phyloP scores from a whole-genome alignment of 805 yeast species.

The Sugiyamaella floridensis region DNA sequence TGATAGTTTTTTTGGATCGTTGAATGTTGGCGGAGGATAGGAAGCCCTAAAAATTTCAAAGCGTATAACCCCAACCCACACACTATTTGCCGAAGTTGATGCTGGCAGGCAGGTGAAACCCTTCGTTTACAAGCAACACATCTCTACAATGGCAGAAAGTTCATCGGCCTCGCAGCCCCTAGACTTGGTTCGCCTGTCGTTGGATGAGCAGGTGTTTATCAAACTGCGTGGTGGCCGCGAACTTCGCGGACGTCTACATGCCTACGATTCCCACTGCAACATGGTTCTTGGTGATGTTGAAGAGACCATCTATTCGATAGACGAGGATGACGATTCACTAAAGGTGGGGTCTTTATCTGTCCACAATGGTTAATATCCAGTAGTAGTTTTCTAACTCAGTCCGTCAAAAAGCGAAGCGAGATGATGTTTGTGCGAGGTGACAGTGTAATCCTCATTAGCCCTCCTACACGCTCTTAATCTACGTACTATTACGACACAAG shows the following conservation, averaged over 20 bases:
- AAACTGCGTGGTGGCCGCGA: slow-evolving; percentile 94
- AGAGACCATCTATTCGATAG: slow-evolving; percentile 65
- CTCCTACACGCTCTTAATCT: slow-evolving; percentile 23
- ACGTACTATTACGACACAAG: not conserved
- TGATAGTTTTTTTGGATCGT: too few relatives aligned
- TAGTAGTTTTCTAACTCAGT: slow-evolving; percentile 21
- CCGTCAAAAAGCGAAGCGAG: slow-evolving; percentile 55
- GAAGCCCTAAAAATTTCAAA: not conserved
- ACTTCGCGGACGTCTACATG: slow-evolving; percentile 80
- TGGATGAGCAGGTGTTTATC: slow-evolving; percentile 81
- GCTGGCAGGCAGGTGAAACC: too few relatives aligned
- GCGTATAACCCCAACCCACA: not conserved
- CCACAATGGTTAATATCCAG: not conserved
- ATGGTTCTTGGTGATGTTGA: slow-evolving; percentile 88
- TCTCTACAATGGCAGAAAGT: slow-evolving; percentile 8
- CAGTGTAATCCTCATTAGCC: slow-evolving; percentile 77
- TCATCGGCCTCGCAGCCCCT: slow-evolving; percentile 60
- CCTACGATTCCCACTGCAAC: slow-evolving; percentile 95
- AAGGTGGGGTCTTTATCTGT: slow-evolving; percentile 24
- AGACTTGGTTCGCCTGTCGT: slow-evolving; percentile 74
- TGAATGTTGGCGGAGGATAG: not conserved
- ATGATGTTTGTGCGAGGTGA: slow-evolving; percentile 98
- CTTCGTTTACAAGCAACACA: not conserved
- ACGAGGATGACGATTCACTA: slow-evolving; percentile 42
- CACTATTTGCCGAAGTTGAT: too few relatives aligned